Conservation (phyloP, 2,329 filamentous ascomycete species). For the Teratosphaeriaceae sp. region DNA sequence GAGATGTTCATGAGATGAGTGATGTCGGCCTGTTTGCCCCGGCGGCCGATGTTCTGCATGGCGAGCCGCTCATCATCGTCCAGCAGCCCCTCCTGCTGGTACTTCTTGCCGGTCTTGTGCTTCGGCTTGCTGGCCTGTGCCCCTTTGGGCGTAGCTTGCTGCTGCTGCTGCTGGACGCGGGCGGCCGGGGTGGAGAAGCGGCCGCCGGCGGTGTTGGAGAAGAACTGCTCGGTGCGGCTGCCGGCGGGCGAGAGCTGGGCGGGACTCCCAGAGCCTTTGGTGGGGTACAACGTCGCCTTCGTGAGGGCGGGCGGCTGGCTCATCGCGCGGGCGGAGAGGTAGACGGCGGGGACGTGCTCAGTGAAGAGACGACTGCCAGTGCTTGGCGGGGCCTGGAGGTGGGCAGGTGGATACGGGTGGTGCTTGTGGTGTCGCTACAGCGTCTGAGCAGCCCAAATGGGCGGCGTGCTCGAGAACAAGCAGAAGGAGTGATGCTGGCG, state of each 20-base stretch:
- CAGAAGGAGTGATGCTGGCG: neutral
- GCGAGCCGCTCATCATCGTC: slow-evolving; percentile 69
- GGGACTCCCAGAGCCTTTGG: slow-evolving; percentile 34
- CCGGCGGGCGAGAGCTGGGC: slow-evolving; percentile 30
- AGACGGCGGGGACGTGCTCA: slow-evolving; percentile 7
- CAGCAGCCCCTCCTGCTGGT: slow-evolving; percentile 41
- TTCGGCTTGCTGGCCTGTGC: slow-evolving; percentile 71
- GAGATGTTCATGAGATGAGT: slow-evolving; percentile 94
- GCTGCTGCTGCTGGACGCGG: neutral
- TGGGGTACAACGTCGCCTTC: slow-evolving; percentile 25
- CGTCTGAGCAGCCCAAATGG: slow-evolving; percentile 3
- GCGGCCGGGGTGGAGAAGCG: slow-evolving; percentile 25
- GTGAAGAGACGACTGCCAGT: neutral
- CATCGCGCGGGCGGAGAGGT: slow-evolving; percentile 30
- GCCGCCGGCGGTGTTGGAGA: slow-evolving; percentile 37
- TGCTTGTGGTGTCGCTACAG: neutral
- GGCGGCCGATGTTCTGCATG: slow-evolving; percentile 49
- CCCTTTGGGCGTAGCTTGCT: slow-evolving; percentile 55
- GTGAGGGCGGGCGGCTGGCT: slow-evolving; percentile 33
- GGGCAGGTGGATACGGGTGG: neutral
- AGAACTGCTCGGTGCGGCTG: slow-evolving; percentile 37
- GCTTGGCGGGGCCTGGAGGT: slow-evolving; percentile 6
- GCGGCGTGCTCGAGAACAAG: slow-evolving; percentile 1
- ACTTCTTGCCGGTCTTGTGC: slow-evolving; percentile 74
- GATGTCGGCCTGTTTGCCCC: slow-evolving; percentile 84